phyloP scores from a whole-genome alignment of 345 rosid genomes.

The Arabidopsis arenosa region DNA sequence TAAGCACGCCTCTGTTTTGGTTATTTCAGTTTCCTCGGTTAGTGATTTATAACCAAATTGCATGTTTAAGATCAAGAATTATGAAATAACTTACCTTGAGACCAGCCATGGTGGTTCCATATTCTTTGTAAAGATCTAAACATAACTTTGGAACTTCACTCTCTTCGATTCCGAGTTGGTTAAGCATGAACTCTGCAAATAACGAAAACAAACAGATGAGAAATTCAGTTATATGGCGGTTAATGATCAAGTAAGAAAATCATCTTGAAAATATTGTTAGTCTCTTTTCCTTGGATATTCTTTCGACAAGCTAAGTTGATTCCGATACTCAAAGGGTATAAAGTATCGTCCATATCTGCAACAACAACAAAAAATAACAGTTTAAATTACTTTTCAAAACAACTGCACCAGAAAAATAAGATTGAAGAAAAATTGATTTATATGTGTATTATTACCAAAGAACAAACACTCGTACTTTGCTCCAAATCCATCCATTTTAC shows the following conservation, averaged over 20 bases:
- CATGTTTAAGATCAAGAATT: neutral
- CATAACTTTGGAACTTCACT: slow-evolving; percentile 86
- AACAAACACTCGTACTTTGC: slow-evolving; percentile 78
- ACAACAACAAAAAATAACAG: slow-evolving; percentile 6
- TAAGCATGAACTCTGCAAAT: slow-evolving; percentile 75
- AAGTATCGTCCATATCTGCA: slow-evolving; percentile 89
- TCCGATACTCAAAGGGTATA: slow-evolving; percentile 78
- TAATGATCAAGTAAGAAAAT: neutral
- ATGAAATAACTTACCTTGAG: slow-evolving; percentile 57
- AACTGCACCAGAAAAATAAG: slow-evolving; percentile 10
- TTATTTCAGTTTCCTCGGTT: neutral
- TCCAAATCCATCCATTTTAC: slow-evolving; percentile 62
- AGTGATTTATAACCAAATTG: too few relatives aligned
- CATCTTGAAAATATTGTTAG: slow-evolving; percentile 24
- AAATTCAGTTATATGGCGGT: neutral
- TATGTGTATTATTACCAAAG: slow-evolving; percentile 59
- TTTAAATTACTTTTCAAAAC: slow-evolving; percentile 1
- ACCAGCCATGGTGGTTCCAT: slow-evolving; percentile 99
- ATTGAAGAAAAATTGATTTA: neutral
- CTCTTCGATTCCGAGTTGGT: slow-evolving; percentile 69
- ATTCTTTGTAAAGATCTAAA: slow-evolving; percentile 79
- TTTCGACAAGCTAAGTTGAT: slow-evolving; percentile 85
- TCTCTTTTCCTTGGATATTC: slow-evolving; percentile 70
- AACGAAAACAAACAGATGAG: neutral
- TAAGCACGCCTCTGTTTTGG: slow-evolving; percentile 20